phyloP scores from a whole-genome alignment of 768 basidiomycete genomes.

The Inosperma sp. region DNA sequence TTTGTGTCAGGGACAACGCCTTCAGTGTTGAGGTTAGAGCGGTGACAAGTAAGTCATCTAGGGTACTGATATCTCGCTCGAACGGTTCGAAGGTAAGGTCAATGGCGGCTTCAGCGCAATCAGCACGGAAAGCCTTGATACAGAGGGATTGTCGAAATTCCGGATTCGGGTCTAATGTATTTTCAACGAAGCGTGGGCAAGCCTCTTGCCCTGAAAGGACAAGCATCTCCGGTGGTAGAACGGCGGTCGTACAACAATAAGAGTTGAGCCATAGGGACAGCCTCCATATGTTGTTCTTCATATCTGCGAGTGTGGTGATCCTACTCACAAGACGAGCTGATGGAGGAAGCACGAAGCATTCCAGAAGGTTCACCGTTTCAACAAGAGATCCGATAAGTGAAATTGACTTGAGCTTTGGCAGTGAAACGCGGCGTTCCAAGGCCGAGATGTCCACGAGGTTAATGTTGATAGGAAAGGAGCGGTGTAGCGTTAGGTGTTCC shows the following conservation, averaged over 20 bases:
- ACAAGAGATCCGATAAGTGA: conserved; percentile 30
- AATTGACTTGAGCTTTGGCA: conserved; percentile 28
- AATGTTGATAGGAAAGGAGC: conserved; percentile 30
- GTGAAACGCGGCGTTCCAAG: conserved; percentile 19
- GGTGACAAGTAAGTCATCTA: conserved; percentile 32
- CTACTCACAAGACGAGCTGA: conserved; percentile 23
- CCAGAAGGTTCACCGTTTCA: conserved; percentile 29
- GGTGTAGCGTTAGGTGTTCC: conserved; percentile 32
- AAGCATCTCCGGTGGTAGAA: conserved; percentile 27
- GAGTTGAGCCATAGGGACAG: conserved; percentile 27
- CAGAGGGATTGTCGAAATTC: conserved; percentile 33
- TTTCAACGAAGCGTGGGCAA: conserved; percentile 21
- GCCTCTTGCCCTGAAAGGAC: conserved; percentile 29
- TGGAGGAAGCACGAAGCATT: conserved; percentile 27
- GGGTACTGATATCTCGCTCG: conserved; percentile 11
- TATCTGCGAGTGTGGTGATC: conserved; percentile 27
- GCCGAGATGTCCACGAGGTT: conserved; percentile 14
- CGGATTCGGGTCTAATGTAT: conserved; percentile 20
- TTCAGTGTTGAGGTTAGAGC: conserved; percentile 30
- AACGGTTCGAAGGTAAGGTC: conserved; percentile 32
- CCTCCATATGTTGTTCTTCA: conserved; percentile 25
- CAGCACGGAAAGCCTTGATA: conserved; percentile 29
- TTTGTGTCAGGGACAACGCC: conserved; percentile 28
- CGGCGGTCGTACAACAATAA: conserved; percentile 24
- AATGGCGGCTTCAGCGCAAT: conserved; percentile 23